Evolutionary conservation across 306 rosid species (phyloP).

Genomic region (Mimosa bimucronata): DNA sequence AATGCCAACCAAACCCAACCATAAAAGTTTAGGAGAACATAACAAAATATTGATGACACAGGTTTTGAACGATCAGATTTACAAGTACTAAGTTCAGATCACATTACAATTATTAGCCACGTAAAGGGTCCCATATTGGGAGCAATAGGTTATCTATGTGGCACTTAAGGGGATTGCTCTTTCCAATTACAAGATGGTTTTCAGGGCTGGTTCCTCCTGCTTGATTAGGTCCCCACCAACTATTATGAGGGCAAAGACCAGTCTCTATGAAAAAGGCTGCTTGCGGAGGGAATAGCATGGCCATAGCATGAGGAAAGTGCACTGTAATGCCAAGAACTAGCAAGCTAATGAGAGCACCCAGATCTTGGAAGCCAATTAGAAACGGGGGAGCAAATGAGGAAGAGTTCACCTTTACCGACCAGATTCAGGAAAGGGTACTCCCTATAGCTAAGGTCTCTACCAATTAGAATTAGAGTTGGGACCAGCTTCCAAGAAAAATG

Average conservation of each 20-base stretch:
- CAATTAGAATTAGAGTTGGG: background rate
- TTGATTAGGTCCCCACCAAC: background rate
- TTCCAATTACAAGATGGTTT: background rate
- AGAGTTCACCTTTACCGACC: background rate
- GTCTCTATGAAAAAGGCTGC: background rate
- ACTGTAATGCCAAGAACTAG: background rate
- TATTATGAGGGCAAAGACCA: background rate
- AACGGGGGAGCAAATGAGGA: background rate
- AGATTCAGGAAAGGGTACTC: background rate
- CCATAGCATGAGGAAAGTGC: background rate
- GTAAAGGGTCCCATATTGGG: background rate
- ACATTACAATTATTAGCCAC: background rate
- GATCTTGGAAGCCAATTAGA: background rate
- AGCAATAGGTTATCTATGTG: background rate
- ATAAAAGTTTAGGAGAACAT: background rate
- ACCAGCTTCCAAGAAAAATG: background rate
- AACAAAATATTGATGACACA: background rate
- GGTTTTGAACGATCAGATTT: background rate
- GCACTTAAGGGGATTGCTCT: background rate
- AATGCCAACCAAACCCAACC: background rate
- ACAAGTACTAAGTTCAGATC: background rate
- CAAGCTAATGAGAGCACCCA: background rate
- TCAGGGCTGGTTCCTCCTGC: background rate
- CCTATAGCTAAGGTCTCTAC: background rate
- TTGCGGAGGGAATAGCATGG: background rate